These are phyloP conservation scores for Cryptosporidium viatorum DNA, from an alignment of 169 alveolate species.

Conservation along the genomic window DNA sequence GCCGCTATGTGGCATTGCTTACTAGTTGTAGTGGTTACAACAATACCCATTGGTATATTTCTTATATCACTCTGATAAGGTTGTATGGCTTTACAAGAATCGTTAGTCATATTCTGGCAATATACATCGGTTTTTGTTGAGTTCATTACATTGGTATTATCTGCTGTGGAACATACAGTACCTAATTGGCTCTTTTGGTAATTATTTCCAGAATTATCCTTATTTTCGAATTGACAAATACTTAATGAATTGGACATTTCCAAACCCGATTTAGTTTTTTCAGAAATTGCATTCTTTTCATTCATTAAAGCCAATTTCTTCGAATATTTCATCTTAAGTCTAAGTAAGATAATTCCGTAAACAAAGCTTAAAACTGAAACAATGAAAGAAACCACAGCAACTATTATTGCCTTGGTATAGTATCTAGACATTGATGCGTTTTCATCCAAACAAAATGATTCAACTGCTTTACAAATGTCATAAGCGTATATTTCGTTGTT, in stretches of 20 bases:
- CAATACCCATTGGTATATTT: conserved; percentile 43
- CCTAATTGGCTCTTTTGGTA: not conserved
- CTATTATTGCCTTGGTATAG: conserved; percentile 37
- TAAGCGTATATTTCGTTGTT: conserved; percentile 61
- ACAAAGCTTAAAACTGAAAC: conserved; percentile 36
- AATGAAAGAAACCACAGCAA: conserved; percentile 40
- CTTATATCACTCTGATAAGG: conserved; percentile 5
- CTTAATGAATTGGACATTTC: conserved; percentile 8
- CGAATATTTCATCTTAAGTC: conserved; percentile 34
- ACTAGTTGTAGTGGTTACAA: conserved; percentile 66
- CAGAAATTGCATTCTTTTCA: conserved; percentile 20
- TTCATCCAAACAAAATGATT: conserved; percentile 44
- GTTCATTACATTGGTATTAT: not conserved
- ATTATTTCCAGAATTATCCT: not conserved
- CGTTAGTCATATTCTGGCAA: not conserved
- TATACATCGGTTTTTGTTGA: conserved; percentile 17
- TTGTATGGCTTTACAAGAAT: conserved; percentile 1
- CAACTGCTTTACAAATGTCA: conserved; percentile 70
- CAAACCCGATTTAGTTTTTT: not conserved
- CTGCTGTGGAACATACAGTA: not conserved
- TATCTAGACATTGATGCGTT: conserved; percentile 45
- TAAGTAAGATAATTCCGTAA: conserved; percentile 31
- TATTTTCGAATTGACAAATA: not conserved
- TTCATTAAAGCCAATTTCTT: conserved; percentile 4
- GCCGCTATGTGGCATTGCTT: conserved; percentile 45